Evolutionary conservation across 1,284 basidiomycete genomes (phyloP).

Genomic region (Moesziomyces sp.): DNA sequence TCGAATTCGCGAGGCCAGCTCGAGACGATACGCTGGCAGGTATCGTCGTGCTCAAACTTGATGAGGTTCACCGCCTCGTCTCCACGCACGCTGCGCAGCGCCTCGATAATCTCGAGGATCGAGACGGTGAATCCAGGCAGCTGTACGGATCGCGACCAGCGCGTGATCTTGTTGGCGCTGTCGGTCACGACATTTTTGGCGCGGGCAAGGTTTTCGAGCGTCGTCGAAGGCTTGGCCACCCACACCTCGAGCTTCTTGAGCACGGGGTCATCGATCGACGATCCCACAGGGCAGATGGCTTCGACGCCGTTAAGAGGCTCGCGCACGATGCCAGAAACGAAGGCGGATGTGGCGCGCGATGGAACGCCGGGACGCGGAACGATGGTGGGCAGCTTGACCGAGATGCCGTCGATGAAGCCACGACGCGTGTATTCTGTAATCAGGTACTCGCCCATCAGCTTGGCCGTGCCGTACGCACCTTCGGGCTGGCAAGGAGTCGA

Average conservation of each 20-base stretch:
- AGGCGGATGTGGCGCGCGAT: slow-evolving; percentile 32
- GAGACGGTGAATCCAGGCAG: slow-evolving; percentile 31
- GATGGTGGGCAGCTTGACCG: slow-evolving; percentile 41
- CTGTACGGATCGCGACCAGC: slow-evolving; percentile 20
- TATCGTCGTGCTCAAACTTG: slow-evolving; percentile 39
- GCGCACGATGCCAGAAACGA: slow-evolving; percentile 37
- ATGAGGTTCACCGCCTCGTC: slow-evolving; percentile 26
- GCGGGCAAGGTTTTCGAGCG: slow-evolving; percentile 22
- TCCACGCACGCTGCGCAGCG: slow-evolving; percentile 17
- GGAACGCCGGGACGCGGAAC: slow-evolving; percentile 33
- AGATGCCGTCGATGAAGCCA: slow-evolving; percentile 33
- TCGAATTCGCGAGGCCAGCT: slow-evolving; percentile 34
- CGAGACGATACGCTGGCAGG: slow-evolving; percentile 27
- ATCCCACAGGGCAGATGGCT: slow-evolving; percentile 33
- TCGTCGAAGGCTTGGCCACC: slow-evolving; percentile 32
- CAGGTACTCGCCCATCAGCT: slow-evolving; percentile 35
- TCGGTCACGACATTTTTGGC: slow-evolving; percentile 18
- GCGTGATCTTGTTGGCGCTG: slow-evolving; percentile 7
- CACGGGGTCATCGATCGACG: slow-evolving; percentile 17
- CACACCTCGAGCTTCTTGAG: slow-evolving; percentile 21
- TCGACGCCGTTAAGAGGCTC: slow-evolving; percentile 26
- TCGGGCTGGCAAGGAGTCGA: slow-evolving; percentile 29
- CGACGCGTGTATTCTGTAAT: slow-evolving; percentile 35
- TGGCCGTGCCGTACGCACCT: slow-evolving; percentile 32
- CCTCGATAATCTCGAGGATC: slow-evolving; percentile 27